Evolutionary conservation across 2,329 filamentous ascomycete species (phyloP), one percentile per base, ranked within the genome.

Genomic region (Stachybotrys chartarum): DNA sequence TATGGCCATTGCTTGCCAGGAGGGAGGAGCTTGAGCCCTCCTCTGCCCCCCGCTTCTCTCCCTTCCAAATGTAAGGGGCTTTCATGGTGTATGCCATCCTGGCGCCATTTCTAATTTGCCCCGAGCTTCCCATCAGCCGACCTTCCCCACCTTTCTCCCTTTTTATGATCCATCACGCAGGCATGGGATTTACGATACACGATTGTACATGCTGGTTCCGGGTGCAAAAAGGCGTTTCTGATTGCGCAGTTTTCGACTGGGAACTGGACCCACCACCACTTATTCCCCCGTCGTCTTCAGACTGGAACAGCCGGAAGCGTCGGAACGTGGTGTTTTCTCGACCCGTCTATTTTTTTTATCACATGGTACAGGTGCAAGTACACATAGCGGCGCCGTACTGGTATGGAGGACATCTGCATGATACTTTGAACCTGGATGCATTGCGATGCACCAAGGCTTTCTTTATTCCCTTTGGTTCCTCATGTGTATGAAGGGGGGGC

Each of bases 1-100:
- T 50, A 74, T 79, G 70, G 80, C 78, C 24, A 73, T 81, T 14
- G 79, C 78, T 30, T 80, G 77, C 58, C 77, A 80, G 63, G 76
- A 80, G 60, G 24, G 24, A 42, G 73, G 73, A 49, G 63, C 66
- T 54, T 62, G 17, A 49, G 52, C 46, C 30, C 31, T 42, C 24
- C 16, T n/a, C n/a, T n/a, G n/a, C n/a, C n/a, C n/a, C n/a, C n/a
- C n/a, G n/a, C n/a, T n/a, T n/a, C n/a, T n/a, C n/a, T n/a, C n/a
- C n/a, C n/a, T n/a, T n/a, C 24, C 24, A 24, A 24, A 24, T 24
- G 4, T 4, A 24, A 24, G 24, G 24, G 4, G 24, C 24, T 24
- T 24, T 3, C 24, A 24, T 24, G 24, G 24, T 24, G 24, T 24
- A 2, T 24, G 4, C 24, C 24, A 24, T 24, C 24, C 24, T 24